Evolutionary conservation across 495 filamentous ascomycete species (phyloP).

Genomic region (Evansstolkia leycettana): DNA sequence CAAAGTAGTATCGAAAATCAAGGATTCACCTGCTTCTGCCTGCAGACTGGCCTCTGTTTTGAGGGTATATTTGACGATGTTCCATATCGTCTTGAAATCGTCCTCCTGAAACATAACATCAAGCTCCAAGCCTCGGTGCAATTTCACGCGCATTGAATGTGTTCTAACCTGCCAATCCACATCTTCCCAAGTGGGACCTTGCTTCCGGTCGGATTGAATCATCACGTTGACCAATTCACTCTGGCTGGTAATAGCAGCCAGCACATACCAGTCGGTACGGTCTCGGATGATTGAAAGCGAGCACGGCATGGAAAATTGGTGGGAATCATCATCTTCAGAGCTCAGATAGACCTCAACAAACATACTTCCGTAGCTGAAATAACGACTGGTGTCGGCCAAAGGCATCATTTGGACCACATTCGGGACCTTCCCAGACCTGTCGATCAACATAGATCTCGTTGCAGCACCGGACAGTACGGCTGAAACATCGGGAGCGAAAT

Average conservation of each 20-base stretch:
- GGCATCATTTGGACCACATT: slow-evolving; percentile 57
- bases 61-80: slow-evolving; percentile 67
- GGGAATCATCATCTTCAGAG: slow-evolving; percentile 51
- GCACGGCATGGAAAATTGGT: slow-evolving; percentile 54
- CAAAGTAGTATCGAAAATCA: slow-evolving; percentile 51
- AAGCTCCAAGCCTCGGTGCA: slow-evolving; percentile 58
- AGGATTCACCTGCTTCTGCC: slow-evolving; percentile 48
- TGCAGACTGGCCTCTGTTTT: slow-evolving; percentile 60
- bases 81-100: slow-evolving; percentile 65
- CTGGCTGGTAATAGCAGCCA: slow-evolving; percentile 62
- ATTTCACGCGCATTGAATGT: slow-evolving; percentile 46
- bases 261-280: slow-evolving; percentile 51
- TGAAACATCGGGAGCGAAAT: slow-evolving; percentile 53
- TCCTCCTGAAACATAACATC: slow-evolving; percentile 55
- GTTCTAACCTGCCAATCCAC: slow-evolving; percentile 60
- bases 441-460: slow-evolving; percentile 33
- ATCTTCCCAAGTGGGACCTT: slow-evolving; percentile 66
- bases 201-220: slow-evolving; percentile 53
- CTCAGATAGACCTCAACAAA: slow-evolving; percentile 57
- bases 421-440: slow-evolving; percentile 20
- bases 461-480: slow-evolving; percentile 50
- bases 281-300: slow-evolving; percentile 60
- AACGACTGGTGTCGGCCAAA: slow-evolving; percentile 52
- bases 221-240: slow-evolving; percentile 61
- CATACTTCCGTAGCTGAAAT: slow-evolving; percentile 65